Conservation (phyloP, 768 basidiomycete genomes). For the Holtermanniella nyarrowii region DNA sequence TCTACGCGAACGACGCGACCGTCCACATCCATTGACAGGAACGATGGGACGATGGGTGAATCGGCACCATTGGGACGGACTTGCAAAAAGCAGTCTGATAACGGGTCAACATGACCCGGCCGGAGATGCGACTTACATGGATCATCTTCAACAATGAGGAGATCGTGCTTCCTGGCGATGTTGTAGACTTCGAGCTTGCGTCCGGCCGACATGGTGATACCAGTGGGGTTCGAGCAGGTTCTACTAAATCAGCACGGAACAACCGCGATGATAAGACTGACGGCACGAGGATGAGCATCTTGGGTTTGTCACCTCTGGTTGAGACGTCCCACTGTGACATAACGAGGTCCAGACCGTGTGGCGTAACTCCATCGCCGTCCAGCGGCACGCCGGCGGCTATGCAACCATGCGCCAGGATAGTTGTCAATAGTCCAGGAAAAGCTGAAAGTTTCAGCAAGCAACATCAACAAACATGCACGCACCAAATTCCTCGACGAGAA, state of each 20-base stretch:
- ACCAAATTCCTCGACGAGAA: constrained; percentile 57
- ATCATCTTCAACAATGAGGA: constrained; percentile 70
- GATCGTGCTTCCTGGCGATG: constrained; percentile 63
- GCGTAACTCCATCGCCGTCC: constrained; percentile 59
- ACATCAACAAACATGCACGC: constrained; percentile 28
- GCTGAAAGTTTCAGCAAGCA: constrained; percentile 4
- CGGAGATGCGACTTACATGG: constrained; percentile 39
- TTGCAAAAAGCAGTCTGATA: constrained; percentile 33
- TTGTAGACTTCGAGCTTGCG: constrained; percentile 68
- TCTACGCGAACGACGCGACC: background rate
- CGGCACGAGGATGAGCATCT: constrained; percentile 19
- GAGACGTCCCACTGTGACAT: constrained; percentile 56
- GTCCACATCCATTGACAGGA: constrained; percentile 14
- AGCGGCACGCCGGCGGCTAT: constrained; percentile 45
- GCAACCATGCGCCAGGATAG: constrained; percentile 44
- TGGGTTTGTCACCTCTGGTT: constrained; percentile 50
- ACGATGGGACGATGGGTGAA: constrained; percentile 22
- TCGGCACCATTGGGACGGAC: constrained; percentile 25
- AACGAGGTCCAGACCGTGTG: constrained; percentile 50
- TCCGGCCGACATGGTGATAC: constrained; percentile 53
- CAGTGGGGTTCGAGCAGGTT: constrained; percentile 63
- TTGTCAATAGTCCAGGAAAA: constrained; percentile 44
- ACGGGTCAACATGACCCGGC: constrained; percentile 17
- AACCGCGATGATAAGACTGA: background rate
- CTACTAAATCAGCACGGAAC: constrained; percentile 1